A percentile compares a stretch with the other conserved stretches of the same genome.
phyloP scores from a whole-genome alignment of 495 filamentous ascomycete genomes.

The Penicillium desertorum region DNA sequence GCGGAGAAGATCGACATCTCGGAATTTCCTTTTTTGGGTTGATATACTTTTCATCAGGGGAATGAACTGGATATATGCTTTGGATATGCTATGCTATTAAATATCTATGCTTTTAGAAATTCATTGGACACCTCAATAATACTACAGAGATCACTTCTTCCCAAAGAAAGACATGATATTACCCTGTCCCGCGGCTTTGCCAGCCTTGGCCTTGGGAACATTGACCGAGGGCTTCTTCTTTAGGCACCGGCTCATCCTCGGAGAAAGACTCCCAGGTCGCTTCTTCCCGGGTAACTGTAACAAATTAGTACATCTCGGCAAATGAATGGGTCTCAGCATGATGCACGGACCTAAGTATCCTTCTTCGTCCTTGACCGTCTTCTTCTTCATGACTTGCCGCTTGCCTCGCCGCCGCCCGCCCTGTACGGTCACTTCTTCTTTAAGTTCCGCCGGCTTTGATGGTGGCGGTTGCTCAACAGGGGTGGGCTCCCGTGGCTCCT shows the following conservation, averaged over 20 bases:
- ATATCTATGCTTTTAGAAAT: not conserved
- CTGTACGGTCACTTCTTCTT: conserved; percentile 47
- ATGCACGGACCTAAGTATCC: conserved; percentile 78
- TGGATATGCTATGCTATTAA: not conserved
- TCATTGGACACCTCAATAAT: not conserved
- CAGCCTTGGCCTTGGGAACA: conserved; percentile 58
- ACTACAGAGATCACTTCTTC: conserved; percentile 60
- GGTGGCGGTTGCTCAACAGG: conserved; percentile 44
- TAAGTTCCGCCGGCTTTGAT: conserved; percentile 40
- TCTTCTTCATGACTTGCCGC: conserved; percentile 85
- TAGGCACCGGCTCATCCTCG: conserved; percentile 75
- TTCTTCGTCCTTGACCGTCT: conserved; percentile 85
- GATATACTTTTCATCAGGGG: not conserved
- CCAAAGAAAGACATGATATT: conserved; percentile 94
- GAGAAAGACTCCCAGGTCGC: conserved; percentile 93
- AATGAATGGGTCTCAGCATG: not conserved
- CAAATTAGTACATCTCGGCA: conserved; percentile 21
- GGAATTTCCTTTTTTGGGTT: conserved; percentile 11
- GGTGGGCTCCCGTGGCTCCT: conserved; percentile 52
- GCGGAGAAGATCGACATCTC: conserved; percentile 31
- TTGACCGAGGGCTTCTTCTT: conserved; percentile 59
- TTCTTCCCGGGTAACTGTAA: conserved; percentile 85
- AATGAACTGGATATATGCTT: not conserved
- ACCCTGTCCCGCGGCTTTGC: conserved; percentile 53
- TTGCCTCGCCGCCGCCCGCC: conserved; percentile 75